Evolutionary conservation across 2,329 filamentous ascomycete species (phyloP), one percentile per base, ranked within the genome.

Genomic region (Aureobasidium lini): DNA sequence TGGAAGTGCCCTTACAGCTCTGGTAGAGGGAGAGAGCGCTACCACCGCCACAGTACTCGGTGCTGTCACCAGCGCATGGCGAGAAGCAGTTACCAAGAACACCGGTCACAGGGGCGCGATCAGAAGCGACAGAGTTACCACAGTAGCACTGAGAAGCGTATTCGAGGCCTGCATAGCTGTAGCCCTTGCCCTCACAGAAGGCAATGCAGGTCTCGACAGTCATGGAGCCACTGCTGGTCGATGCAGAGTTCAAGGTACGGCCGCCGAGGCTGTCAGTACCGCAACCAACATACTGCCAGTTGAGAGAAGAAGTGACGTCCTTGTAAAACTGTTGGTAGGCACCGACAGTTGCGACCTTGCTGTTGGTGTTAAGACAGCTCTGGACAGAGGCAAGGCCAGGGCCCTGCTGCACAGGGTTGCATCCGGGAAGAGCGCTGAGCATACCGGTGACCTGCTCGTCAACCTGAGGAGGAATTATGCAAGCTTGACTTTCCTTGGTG

Each of bases 51-150:
- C 75, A 77, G 28, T 72, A 64, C 63, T 75, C 63, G 28, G 48
- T 63, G 11, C 60, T 56, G 63, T 83, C 73, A 18, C 82, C 83
- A 10, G 72, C 74, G 70, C 83, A 86, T 40, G 77, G 68, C 66
- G 78, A 76, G 62, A 74, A 72, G 69, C 83, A 86, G 63, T 79
- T 79, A 40, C 79, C 81, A 36, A 84, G 72, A 31, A 84, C 75
- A 40, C 78, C 77, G 46, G 69, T 64, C n/a, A 70, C 67, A 1
- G 76, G 77, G 16, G 70, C 66, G 36, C 71, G 67, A 39, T 69
- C 67, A 1, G 60, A 59, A 5, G 67, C 46, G 23, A 72, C 59
- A 3, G 62, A 59, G 52, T 71, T 68, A 44, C 63, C 66, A 16
- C 70, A 71, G 63, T 64, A 71, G 61, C 69, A 70, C 62, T 72